Base-by-base conservation (phyloP, 1,139 yeast species). In the Pichia inconspicua region DNA sequence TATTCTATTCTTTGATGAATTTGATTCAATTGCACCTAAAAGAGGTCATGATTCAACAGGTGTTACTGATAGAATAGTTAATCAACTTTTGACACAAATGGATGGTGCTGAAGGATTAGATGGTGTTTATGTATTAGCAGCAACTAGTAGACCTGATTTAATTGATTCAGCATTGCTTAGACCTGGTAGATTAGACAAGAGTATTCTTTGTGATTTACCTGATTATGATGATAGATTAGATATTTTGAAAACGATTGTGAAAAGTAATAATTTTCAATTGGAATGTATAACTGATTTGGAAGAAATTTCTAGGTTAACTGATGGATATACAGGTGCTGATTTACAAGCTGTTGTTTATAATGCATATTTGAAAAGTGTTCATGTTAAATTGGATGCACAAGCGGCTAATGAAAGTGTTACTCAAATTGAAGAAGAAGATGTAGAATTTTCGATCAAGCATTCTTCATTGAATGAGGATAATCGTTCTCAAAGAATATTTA, bases 41-140 rank as follows among this genome's bases (percentile, higher is more conserved):
- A 82, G 98, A 72, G 98, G 98, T 1, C 97, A 90, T 62, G 98
- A 92, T 62, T 86, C 96, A 2, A 90, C 98, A 0, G 98, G 97
- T 52, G 98, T 92, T 5, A 92, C 98, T 1, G 98, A 92, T 64
- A 77, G 98, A 60, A 97, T 92, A 40, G 98, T 92, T 39, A 94
- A 94, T 66, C 98, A 92, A 64, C 79, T 92, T 82, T 77, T 92
- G 60, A 92, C 98, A 0, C 97, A 94, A 64, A 89, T 92, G 96
- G 99, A 92, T 67, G 99, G 99, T 69, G 97, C 97, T 1, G 98
- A 92, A 65, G 97, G 97, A 0, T 71, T 90, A 36, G 97, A 90
- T 60, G 97, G 97, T 0, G 98, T 94, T 3, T 92, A 92, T 61
- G 96, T 94, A 1, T 71, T 92, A 32, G 98, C 97, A 0, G 98